phyloP scores from a whole-genome alignment of 2,329 filamentous ascomycete species.

The Zasmidium cellare region DNA sequence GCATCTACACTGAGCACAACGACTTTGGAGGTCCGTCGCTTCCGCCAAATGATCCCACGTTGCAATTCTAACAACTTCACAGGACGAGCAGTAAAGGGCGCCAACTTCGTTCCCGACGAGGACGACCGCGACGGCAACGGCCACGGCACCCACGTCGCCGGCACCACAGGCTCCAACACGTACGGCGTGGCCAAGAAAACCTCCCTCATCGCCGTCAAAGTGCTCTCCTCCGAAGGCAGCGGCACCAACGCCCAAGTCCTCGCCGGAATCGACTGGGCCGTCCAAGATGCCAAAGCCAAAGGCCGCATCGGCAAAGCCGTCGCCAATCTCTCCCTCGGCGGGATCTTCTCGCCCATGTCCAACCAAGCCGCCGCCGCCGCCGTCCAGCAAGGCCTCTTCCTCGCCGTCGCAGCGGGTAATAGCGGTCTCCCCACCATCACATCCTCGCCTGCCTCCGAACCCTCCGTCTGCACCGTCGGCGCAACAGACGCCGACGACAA shows the following conservation, averaged over 20 bases:
- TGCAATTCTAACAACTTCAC: too few relatives aligned
- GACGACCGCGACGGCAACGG: conserved; percentile 52
- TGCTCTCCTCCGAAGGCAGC: conserved; percentile 45
- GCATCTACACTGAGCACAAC: conserved; percentile 20
- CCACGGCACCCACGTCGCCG: conserved; percentile 65
- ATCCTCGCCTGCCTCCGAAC: conserved; percentile 35
- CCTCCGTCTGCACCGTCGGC: conserved; percentile 38
- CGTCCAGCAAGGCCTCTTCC: conserved; percentile 41
- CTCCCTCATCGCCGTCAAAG: conserved; percentile 53
- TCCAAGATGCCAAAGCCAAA: conserved; percentile 62
- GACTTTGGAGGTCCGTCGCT: conserved; percentile 25
- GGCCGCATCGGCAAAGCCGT: conserved; percentile 65
- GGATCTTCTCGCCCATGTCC: conserved; percentile 37
- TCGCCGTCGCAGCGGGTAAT: conserved; percentile 42
- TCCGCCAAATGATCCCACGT: too few relatives aligned
- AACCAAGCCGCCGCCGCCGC: conserved; percentile 41
- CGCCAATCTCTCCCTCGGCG: conserved; percentile 44
- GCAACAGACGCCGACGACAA: conserved; percentile 34
- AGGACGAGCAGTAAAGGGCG: conserved; percentile 25
- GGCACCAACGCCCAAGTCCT: conserved; percentile 52
- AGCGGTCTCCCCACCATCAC: conserved; percentile 32
- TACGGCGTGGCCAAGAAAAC: conserved; percentile 58
- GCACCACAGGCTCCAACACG: conserved; percentile 60
- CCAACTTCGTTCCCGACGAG: conserved; percentile 24
- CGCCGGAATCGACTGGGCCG: conserved; percentile 48